Conservation (phyloP, 2,329 filamentous ascomycete genomes). For the Ascochyta lentis region DNA sequence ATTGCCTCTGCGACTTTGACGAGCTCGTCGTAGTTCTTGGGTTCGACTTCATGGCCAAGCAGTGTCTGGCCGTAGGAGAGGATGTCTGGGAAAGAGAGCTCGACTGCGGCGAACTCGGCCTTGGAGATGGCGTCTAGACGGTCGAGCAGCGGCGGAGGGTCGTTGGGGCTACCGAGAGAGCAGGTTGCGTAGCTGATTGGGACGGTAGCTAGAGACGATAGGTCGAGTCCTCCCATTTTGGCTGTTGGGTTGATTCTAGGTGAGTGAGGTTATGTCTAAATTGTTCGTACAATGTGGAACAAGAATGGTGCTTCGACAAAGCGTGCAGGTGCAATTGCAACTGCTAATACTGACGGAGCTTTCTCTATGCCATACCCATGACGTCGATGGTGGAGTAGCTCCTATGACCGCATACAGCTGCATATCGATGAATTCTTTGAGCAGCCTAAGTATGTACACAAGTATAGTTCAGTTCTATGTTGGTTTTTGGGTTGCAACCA, state of each 20-base stretch:
- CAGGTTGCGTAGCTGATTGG: constrained; percentile 63
- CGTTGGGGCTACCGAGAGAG: constrained; percentile 58
- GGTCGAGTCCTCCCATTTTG: constrained; percentile 45
- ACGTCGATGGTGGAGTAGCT: constrained; percentile 33
- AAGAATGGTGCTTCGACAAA: not conserved
- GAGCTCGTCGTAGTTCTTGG: constrained; percentile 67
- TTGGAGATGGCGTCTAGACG: constrained; percentile 69
- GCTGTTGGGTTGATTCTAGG: not conserved
- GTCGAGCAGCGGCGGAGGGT: constrained; percentile 59
- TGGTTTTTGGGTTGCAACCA: not conserved
- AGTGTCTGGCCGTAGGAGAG: constrained; percentile 65
- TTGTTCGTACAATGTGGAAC: not conserved
- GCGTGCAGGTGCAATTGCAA: not conserved
- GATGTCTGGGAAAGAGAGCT: constrained; percentile 78
- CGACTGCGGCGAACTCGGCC: constrained; percentile 72
- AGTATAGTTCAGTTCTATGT: not conserved
- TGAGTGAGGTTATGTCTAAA: not conserved
- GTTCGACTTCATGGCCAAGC: constrained; percentile 58
- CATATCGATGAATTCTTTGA: not conserved
- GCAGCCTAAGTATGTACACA: not conserved
- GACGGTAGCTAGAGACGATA: constrained; percentile 48
- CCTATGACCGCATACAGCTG: constrained; percentile 18
- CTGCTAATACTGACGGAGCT: constrained; percentile 1
- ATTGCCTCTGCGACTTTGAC: constrained; percentile 62
- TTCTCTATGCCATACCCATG: constrained; percentile 29